Base-by-base conservation (phyloP, 768 basidiomycete genomes). In the Macrolepiota fuliginosa region DNA sequence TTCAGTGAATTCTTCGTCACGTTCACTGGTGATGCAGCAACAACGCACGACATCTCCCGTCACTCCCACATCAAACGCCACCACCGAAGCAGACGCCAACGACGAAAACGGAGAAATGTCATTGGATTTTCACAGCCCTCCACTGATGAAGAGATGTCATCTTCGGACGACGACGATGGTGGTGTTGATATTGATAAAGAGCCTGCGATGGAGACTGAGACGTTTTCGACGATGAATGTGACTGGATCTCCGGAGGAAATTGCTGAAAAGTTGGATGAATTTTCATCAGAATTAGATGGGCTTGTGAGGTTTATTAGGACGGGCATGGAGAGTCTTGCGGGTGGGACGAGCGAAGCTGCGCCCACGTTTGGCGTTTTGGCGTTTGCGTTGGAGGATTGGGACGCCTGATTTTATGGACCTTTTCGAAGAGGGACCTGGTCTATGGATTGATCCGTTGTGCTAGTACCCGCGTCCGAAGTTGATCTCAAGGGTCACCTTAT, bases 311-410 rank as follows among this genome's bases (percentile, higher is more conserved):
- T 90, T 69, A 68, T 92, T 4, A 73, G 88, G 47, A 76, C 89
- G 29, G 88, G 88, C 0, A 84, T 87, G 6, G 92, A 93, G 70
- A 84, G 77, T 65, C 74, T 92, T 24, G 87, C 87, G 12, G 82
- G 82, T 42, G 85, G 87, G 0, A 71, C 76, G n/a, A 79, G 79
- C 17, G 86, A 87, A 55, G 83, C 79, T 27, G 84, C 87, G 12
- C 71, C 85, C 29, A 77, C 86, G 1, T 92, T 91, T 69, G 87
- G 84, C 1, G 79, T 90, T 35, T 75, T 93, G 54, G 88, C 90
- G 10, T 93, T 94, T 70, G 77, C 83, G 45, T 74, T 94, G 62
- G 89, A 92, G 56, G 91, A 91, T 69, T 93, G 91, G 90, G 90
- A 91, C 72, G 68, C 75, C 17, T 82, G 67, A 78, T 59, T n/a